These are phyloP conservation scores for Anastatica hierochuntica DNA, from an alignment of 345 rosid genomes.

Conservation along the genomic window DNA sequence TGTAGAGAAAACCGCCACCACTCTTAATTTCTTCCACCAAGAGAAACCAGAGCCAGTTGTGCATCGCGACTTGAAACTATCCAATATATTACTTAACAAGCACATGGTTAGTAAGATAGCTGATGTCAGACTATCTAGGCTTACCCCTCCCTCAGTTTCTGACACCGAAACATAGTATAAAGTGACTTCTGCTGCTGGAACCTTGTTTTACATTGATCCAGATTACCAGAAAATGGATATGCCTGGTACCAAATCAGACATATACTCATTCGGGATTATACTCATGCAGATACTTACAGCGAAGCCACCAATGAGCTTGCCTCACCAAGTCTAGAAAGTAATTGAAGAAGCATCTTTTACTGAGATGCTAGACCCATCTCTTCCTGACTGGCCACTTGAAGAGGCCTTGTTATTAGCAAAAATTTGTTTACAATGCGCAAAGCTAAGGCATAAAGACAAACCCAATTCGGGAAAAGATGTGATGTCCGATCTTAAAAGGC, in stretches of 20 bases:
- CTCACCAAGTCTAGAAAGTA: constrained; percentile 1
- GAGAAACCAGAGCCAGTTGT: constrained; percentile 24
- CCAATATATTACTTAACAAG: constrained; percentile 21
- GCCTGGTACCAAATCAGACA: constrained; percentile 18
- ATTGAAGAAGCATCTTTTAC: constrained; percentile 11
- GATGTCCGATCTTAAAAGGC: constrained; percentile 19
- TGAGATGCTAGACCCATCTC: constrained; percentile 15
- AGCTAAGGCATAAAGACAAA: constrained; percentile 15
- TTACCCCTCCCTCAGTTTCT: constrained; percentile 14
- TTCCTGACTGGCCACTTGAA: constrained; percentile 25
- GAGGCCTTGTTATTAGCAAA: constrained; percentile 17
- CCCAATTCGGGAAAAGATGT: constrained; percentile 16
- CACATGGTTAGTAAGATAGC: constrained; percentile 64
- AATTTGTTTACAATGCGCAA: constrained; percentile 15
- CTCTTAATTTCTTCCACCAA: constrained; percentile 25
- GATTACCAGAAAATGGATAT: constrained; percentile 21
- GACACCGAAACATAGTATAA: constrained; percentile 3
- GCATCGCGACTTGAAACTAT: constrained; percentile 24
- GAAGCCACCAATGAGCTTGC: constrained; percentile 21
- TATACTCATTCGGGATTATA: constrained; percentile 22
- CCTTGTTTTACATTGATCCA: constrained; percentile 23
- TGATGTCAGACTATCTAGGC: constrained; percentile 20
- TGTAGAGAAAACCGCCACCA: constrained; percentile 12
- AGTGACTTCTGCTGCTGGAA: constrained; percentile 23
- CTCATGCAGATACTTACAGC: constrained; percentile 25